phyloP scores from a whole-genome alignment of 176 grass and related monocot species.

The Ensete ventricosum region DNA sequence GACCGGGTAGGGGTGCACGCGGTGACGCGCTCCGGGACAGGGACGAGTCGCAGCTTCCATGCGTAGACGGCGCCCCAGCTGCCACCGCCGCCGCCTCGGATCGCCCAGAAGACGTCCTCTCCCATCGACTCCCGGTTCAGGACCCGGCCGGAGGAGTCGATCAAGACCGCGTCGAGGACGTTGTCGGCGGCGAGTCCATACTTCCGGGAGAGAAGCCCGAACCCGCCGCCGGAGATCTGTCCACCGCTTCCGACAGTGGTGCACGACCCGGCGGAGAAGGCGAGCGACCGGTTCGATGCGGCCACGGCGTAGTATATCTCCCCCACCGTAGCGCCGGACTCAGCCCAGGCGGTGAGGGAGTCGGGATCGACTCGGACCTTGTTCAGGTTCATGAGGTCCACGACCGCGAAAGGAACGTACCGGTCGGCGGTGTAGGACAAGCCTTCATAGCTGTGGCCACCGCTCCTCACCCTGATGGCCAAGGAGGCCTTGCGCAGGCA shows the following conservation, averaged over 20 bases:
- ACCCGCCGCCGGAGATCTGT: constrained; percentile 41
- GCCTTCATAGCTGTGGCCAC: constrained; percentile 73
- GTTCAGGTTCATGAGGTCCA: constrained; percentile 51
- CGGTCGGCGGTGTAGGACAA: constrained; percentile 45
- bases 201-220: constrained; percentile 47
- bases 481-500: constrained; percentile 15
- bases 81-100: constrained; percentile 59
- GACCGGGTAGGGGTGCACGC: constrained; percentile 13
- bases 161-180: constrained; percentile 36
- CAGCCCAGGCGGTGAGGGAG: constrained; percentile 35
- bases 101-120: constrained; percentile 65
- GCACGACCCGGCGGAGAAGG: constrained; percentile 41
- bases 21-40: constrained; percentile 32
- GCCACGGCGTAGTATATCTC: constrained; percentile 48
- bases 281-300: constrained; percentile 18
- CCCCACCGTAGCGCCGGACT: constrained; percentile 52
- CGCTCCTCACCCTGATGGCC: constrained; percentile 54
- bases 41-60: constrained; percentile 58
- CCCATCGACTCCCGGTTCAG: constrained; percentile 31
- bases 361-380: constrained; percentile 21
- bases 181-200: constrained; percentile 52
- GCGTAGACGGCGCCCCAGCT: constrained; percentile 72
- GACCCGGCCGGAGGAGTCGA: constrained; percentile 7
- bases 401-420: constrained; percentile 31
- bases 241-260: constrained; percentile 50